Evolutionary conservation across 1,139 yeast species (phyloP), one percentile per base, ranked within the genome.

Genomic region (Kurtzmaniella quercitrusa): DNA sequence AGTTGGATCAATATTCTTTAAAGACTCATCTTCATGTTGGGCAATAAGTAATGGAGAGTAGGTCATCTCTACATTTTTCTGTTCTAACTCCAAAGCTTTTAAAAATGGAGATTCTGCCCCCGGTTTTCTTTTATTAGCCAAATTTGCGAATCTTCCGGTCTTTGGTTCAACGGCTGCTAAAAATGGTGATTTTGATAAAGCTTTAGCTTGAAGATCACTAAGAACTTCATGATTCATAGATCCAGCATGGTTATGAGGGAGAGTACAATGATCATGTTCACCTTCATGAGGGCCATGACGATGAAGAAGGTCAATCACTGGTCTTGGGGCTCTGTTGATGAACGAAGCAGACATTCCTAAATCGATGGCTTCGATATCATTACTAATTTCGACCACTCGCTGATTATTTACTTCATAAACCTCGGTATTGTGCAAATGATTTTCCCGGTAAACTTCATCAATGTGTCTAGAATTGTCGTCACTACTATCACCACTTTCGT

Each of bases 141-240:
- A 50, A 43, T 70, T 63, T 2, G 82, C 78, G 37, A 72, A 65
- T 42, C 62, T 59, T 42, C 85, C 85, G 38, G 63, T 60, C 39
- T 69, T 72, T 16, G 86, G 86, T 49, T 80, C 85, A 3, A 74
- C 80, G 3, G 84, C 75, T 3, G 79, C 73, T 49, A 81, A 63
- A 12, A 68, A 59, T 7, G 81, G 83, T 1, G 85, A 77, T 43
- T 65, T 65, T 3, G 84, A 77, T 45, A 81, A 65, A 1, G 82
- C 77, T 18, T 61, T 60, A 14, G 76, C 77, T 59, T 80, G 84
- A 29, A 64, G 66, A 46, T 72, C 75, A 8, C 79, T 63, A 43
- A 79, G 65, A 1, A 67, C 65, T 3, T 60, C 50, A 41, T 63
- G 68, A 47, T 69, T 66, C 19, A 69, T 66, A 8, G 69, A 60